Evolutionary conservation across 257 asterid species (phyloP).

Genomic region (Solanum bulbocastanum): DNA sequence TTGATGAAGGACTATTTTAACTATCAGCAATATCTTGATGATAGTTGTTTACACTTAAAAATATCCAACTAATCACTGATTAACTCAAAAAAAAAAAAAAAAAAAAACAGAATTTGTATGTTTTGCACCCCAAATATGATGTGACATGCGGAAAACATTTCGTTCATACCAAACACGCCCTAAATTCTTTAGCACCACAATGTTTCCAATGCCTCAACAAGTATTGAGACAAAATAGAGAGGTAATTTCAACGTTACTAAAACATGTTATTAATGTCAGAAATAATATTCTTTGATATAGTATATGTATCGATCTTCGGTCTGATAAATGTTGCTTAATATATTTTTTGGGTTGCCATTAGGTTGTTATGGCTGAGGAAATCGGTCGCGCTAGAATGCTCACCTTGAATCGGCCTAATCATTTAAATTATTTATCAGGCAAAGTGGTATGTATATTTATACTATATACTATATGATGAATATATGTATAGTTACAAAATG

Average conservation of each 20-base stretch:
- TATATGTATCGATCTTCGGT: background rate
- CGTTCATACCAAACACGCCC: too few relatives aligned
- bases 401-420: slow-evolving; percentile 80
- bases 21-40: background rate
- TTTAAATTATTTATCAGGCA: slow-evolving; percentile 49
- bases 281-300: background rate
- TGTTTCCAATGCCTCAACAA: background rate
- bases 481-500: background rate
- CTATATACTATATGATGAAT: background rate
- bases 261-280: background rate
- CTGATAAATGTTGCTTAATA: background rate
- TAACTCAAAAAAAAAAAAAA: too few relatives aligned
- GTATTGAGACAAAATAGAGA: background rate
- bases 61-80: too few relatives aligned
- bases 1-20: background rate
- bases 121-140: too few relatives aligned
- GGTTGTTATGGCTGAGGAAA: slow-evolving; percentile 62
- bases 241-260: background rate
- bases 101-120: too few relatives aligned
- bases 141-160: too few relatives aligned
- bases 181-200: background rate
- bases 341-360: slow-evolving; percentile 2
- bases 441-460: slow-evolving; percentile 29
- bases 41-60: background rate
- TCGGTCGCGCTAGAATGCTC: slow-evolving; percentile 44